phyloP scores from a whole-genome alignment of 352 stramenopile genomes.

The Blastocystis sp. region DNA sequence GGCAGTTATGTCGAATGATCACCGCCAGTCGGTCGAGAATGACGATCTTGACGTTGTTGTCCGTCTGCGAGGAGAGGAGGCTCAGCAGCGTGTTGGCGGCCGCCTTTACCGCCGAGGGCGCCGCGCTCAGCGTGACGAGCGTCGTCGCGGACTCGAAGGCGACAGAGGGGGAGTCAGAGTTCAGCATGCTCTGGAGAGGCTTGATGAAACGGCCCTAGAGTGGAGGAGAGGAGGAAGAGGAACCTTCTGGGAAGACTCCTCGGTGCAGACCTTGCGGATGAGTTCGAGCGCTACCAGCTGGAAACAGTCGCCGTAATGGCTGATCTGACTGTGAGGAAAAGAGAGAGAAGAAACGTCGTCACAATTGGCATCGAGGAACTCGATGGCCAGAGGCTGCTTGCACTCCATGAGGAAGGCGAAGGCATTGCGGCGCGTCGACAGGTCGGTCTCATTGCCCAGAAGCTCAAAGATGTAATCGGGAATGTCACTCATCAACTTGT shows the following conservation, averaged over 20 bases:
- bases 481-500: constrained; percentile 86
- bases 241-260: constrained; percentile 89
- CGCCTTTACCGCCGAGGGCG: constrained; percentile 88
- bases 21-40: constrained; percentile 89
- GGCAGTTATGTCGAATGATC: constrained; percentile 83
- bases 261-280: constrained; percentile 89
- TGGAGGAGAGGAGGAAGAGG: background rate
- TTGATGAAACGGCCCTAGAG: constrained; percentile 82
- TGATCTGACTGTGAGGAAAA: constrained; percentile 65
- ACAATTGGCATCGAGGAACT: constrained; percentile 68
- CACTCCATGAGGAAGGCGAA: constrained; percentile 99
- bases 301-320: constrained; percentile 90
- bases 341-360: constrained; percentile 4
- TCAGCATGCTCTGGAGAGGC: constrained; percentile 92
- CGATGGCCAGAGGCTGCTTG: constrained; percentile 85
- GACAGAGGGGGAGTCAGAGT: constrained; percentile 66
- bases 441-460: constrained; percentile 83
- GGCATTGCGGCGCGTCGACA: constrained; percentile 82
- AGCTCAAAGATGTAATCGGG: constrained; percentile 90
- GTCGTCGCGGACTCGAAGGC: constrained; percentile 98
- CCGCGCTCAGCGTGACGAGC: constrained; percentile 89
- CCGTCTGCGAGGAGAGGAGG: constrained; percentile 90
- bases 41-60: constrained; percentile 99
- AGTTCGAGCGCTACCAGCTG: constrained; percentile 96
- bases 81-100: constrained; percentile 89